A percentile compares a stretch with the other conserved stretches of the same genome.
These are phyloP conservation scores for Ottelia alismoides DNA, from an alignment of 106 monocot species.

Conservation along the genomic window DNA sequence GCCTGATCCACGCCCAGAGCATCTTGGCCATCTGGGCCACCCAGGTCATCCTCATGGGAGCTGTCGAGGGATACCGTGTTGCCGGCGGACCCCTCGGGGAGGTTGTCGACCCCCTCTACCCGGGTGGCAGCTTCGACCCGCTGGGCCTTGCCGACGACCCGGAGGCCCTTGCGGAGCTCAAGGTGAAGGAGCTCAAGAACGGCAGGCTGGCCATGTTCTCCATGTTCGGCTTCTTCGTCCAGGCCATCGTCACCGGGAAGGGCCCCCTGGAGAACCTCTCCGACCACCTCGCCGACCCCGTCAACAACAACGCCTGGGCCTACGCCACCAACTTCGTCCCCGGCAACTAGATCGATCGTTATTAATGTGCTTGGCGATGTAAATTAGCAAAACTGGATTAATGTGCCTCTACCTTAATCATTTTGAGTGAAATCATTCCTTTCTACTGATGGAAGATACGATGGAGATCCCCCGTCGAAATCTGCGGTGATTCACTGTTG, in stretches of 20 bases:
- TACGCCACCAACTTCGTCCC: constrained; percentile 21
- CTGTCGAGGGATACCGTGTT: constrained; percentile 44
- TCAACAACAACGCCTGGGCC: constrained; percentile 19
- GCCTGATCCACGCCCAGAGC: constrained; percentile 14
- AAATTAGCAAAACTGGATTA: no score
- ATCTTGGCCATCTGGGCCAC: constrained; percentile 46
- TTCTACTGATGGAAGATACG: no score
- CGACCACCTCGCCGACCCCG: constrained; percentile 18
- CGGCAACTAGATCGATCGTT: no score
- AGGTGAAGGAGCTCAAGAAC: constrained; percentile 51
- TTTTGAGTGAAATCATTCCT: no score
- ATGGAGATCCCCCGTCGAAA: no score
- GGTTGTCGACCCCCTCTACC: constrained; percentile 11
- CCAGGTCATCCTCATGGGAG: constrained; percentile 51
- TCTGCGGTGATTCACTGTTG: no score
- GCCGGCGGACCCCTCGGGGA: constrained; percentile 40
- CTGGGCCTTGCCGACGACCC: constrained; percentile 31
- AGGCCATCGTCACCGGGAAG: constrained; percentile 19
- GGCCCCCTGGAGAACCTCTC: constrained; percentile 14
- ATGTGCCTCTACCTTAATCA: no score
- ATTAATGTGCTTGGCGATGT: no score
- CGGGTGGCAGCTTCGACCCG: constrained; percentile 41
- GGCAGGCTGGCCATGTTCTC: constrained; percentile 17
- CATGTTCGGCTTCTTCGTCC: constrained; percentile 19
- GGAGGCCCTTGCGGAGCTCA: no score